These are phyloP conservation scores for Leishmania mexicana DNA, from an alignment of 208 protist genomes.

Conservation along the genomic window DNA sequence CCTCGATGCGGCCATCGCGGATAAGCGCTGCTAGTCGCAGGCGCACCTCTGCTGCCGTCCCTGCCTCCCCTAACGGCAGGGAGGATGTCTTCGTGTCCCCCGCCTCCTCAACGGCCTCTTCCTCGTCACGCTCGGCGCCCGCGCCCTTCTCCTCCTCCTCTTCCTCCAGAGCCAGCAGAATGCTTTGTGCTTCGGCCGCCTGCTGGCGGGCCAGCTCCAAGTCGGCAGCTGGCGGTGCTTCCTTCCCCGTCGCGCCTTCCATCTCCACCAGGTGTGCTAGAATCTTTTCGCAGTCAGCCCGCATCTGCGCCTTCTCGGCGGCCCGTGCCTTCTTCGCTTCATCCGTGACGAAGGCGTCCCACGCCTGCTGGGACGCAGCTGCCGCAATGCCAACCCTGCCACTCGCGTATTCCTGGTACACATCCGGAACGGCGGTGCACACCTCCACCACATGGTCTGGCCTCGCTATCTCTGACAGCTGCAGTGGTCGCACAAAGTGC, in stretches of 20 bases:
- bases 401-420: slow-evolving; percentile 39
- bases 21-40: slow-evolving; percentile 31
- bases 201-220: slow-evolving; percentile 40
- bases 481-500: slow-evolving; percentile 24
- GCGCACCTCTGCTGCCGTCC: slow-evolving; percentile 10
- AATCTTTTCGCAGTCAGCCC: slow-evolving; percentile 32
- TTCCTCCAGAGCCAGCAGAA: slow-evolving; percentile 34
- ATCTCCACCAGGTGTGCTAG: slow-evolving; percentile 34
- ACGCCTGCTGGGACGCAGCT: slow-evolving; percentile 14
- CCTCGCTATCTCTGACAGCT: slow-evolving; percentile 40
- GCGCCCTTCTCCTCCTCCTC: slow-evolving; percentile 20
- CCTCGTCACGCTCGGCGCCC: background rate
- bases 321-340: slow-evolving; percentile 21
- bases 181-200: slow-evolving; percentile 43
- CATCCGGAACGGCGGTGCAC: slow-evolving; percentile 36
- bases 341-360: slow-evolving; percentile 9
- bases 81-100: background rate
- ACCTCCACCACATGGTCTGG: slow-evolving; percentile 70
- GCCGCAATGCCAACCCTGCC: background rate
- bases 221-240: slow-evolving; percentile 34
- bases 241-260: slow-evolving; percentile 31
- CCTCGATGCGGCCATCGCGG: slow-evolving; percentile 19
- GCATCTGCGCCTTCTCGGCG: slow-evolving; percentile 39
- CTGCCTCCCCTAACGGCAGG: background rate
- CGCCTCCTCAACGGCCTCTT: slow-evolving; percentile 13